Base-by-base conservation (phyloP, 306 rosid genomes). In the Malus orientalis region DNA sequence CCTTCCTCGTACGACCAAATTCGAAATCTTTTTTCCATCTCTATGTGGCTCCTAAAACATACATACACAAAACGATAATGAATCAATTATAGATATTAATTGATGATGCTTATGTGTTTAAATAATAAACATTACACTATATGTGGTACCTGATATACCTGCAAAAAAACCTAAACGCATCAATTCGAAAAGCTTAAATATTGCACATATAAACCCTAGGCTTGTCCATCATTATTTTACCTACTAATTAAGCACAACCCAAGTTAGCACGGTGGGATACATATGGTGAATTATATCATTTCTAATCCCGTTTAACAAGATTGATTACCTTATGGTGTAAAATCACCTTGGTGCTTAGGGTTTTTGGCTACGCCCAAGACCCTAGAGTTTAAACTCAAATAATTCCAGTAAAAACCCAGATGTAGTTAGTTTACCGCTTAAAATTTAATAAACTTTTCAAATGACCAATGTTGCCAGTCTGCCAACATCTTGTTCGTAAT, bases 1-100 rank as follows among this genome's bases (percentile, higher is more conserved):
- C 97, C 94, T 84, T 91, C 93, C 40, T 67, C 78, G 86, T 91
- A 91, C 2, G 70, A 68, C 91, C 91, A 91, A 16, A 89, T 87
- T 83, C 85, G 82, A n/a, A 91, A 85, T 40, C 88, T 85, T 74
- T 85, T 91, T 83, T 74, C 81, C 97, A 91, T 91, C 77, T 89
- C 93, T 59, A 58, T 74, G 76, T 82, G 81, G 61, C 85, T 82
- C 76, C 85, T 82, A 49, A 15, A 49, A 49, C 16, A 40, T 45
- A 51, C 16, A 70, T 11, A 19, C 40, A 16, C 16, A 47, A 27
- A 29, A 70, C 38, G 15, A 33, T 15, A n/a, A 22, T 23, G 27
- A 22, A 58, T 58, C 63, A 58, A 11, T 58, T 58, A n/a, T 9
- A 8, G 29, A 22, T 8, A n/a, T 11, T 61, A 27, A 61, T 49